A percentile compares a stretch with the other conserved stretches of the same genome.
Conservation (phyloP, 2,329 filamentous ascomycete species). For the Aspergillus pseudoterreus region DNA sequence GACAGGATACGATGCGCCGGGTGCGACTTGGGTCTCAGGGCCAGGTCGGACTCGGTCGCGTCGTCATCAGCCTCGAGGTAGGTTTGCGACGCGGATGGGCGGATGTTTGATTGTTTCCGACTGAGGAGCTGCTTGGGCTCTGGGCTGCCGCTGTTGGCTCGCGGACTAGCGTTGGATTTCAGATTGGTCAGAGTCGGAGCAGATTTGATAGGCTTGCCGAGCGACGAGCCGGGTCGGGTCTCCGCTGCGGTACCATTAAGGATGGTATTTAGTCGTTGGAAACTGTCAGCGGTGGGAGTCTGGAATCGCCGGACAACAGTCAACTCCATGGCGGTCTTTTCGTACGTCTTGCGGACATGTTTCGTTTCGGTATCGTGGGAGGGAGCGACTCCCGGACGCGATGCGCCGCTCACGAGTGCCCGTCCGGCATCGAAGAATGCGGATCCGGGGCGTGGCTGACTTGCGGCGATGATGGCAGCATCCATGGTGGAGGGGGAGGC, state of each 20-base stretch:
- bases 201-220: constrained; percentile 32
- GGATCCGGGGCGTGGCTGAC: constrained; percentile 27
- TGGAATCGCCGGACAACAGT: constrained; percentile 45
- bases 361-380: constrained; percentile 35
- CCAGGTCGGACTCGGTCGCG: constrained; percentile 15
- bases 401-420: constrained; percentile 26
- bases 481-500: constrained; percentile 35
- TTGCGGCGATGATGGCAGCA: constrained; percentile 27
- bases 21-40: constrained; percentile 22
- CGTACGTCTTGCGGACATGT: constrained; percentile 42
- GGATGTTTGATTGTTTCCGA: constrained; percentile 19
- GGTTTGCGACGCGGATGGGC: constrained; percentile 23
- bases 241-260: constrained; percentile 14
- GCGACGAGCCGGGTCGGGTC: constrained; percentile 15
- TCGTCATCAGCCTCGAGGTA: constrained; percentile 33
- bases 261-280: constrained; percentile 34
- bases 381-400: constrained; percentile 21
- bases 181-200: constrained; percentile 31
- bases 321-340: constrained; percentile 41
- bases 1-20: constrained; percentile 34
- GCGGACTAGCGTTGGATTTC: constrained; percentile 13
- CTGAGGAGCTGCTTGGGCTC: constrained; percentile 21
- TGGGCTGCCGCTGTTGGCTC: constrained; percentile 17
- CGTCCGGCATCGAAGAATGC: constrained; percentile 27
- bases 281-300: constrained; percentile 42